Percentiles rank a stretch among this genome's conserved stretches.
These are phyloP conservation scores for Rhodotorula sp. DNA, from an alignment of 1,284 basidiomycete species.

Conservation along the genomic window DNA sequence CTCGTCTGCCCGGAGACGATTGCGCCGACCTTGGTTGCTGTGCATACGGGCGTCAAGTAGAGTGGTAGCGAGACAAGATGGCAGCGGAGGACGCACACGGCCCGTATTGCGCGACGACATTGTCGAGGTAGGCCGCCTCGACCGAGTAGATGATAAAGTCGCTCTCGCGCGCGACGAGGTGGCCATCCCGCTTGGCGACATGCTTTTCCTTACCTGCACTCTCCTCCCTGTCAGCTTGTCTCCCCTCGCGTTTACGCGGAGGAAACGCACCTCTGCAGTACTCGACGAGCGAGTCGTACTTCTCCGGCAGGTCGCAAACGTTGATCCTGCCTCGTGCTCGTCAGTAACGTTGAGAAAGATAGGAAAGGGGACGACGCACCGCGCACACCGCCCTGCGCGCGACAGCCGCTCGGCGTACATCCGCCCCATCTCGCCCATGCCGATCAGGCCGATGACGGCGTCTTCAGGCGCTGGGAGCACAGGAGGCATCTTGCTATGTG, in stretches of 20 bases:
- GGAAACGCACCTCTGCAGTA: slow-evolving; percentile 64
- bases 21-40: slow-evolving; percentile 88
- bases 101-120: slow-evolving; percentile 83
- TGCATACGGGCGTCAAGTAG: background rate
- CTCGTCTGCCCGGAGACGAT: slow-evolving; percentile 95
- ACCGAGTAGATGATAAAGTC: slow-evolving; percentile 93
- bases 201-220: slow-evolving; percentile 56
- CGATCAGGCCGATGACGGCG: slow-evolving; percentile 51
- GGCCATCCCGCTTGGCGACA: slow-evolving; percentile 72
- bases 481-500: no score
- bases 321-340: slow-evolving; percentile 64
- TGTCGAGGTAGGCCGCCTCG: slow-evolving; percentile 84
- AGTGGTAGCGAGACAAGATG: background rate
- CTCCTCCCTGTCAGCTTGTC: background rate
- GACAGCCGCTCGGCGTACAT: slow-evolving; percentile 84
- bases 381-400: slow-evolving; percentile 73
- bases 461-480: background rate
- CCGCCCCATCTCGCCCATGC: slow-evolving; percentile 74
- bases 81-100: slow-evolving; percentile 66
- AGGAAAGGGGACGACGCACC: slow-evolving; percentile 58
- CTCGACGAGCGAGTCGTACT: slow-evolving; percentile 65
- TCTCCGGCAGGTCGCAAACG: slow-evolving; percentile 85
- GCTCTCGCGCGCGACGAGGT: slow-evolving; percentile 76
- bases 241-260: background rate
- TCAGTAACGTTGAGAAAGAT: background rate